These are phyloP conservation scores for Flaveria floridana DNA, from an alignment of 140 eudicot genomes.

Conservation along the genomic window DNA sequence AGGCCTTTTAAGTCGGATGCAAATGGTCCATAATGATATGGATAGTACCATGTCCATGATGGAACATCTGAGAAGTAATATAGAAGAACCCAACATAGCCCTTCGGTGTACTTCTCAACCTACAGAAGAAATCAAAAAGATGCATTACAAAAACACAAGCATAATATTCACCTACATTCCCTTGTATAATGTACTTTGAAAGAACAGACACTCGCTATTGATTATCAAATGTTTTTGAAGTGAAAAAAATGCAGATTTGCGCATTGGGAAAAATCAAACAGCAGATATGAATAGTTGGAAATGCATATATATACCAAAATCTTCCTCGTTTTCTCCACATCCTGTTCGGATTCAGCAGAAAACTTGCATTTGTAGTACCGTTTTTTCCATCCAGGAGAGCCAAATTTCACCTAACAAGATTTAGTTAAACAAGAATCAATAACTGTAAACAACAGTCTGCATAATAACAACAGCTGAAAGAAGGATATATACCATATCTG, in stretches of 20 bases:
- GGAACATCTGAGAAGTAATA: constrained; percentile 66
- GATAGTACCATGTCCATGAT: constrained; percentile 72
- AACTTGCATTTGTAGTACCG: constrained; percentile 58
- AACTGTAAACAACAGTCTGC: neutral
- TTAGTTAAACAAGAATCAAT: neutral
- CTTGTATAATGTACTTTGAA: neutral
- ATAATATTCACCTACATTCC: neutral
- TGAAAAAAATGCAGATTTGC: neutral
- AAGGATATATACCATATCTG: constrained; percentile 40
- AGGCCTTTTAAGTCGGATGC: constrained; percentile 69
- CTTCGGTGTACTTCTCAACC: constrained; percentile 58
- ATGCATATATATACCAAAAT: constrained; percentile 31
- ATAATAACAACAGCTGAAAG: neutral
- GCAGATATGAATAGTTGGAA: neutral
- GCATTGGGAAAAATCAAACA: neutral
- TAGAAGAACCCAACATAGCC: constrained; percentile 64
- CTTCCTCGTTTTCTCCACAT: constrained; percentile 35
- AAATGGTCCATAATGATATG: constrained; percentile 62
- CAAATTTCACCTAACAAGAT: constrained; percentile 47
- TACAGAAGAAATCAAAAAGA: constrained; percentile 20
- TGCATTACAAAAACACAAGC: neutral
- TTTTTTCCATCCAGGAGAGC: constrained; percentile 44
- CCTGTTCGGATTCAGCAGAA: constrained; percentile 31
- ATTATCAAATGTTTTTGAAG: neutral
- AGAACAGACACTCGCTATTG: neutral